These are phyloP conservation scores for Wickerhamomyces sydowiorum DNA, from an alignment of 805 yeast species.

Conservation along the genomic window DNA sequence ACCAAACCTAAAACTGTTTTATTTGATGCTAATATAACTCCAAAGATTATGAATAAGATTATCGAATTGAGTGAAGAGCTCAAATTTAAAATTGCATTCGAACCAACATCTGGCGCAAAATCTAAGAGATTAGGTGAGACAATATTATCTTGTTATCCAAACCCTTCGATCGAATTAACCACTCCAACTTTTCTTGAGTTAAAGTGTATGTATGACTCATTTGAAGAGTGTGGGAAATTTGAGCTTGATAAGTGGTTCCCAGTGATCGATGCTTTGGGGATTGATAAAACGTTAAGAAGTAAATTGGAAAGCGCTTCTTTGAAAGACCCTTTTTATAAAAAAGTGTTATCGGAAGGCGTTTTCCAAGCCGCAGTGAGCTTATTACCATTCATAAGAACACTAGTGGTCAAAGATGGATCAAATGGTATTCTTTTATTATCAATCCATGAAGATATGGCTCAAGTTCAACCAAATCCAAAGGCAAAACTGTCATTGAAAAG, in stretches of 20 bases:
- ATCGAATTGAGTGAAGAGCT: constrained; percentile 19
- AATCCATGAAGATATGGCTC: constrained; percentile 15
- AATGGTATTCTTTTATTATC: constrained; percentile 51
- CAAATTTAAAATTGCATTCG: constrained; percentile 42
- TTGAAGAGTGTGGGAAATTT: constrained; percentile 35
- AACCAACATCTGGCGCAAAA: constrained; percentile 74
- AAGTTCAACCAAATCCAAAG: background rate
- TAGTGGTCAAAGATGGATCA: constrained; percentile 62
- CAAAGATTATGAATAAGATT: constrained; percentile 32
- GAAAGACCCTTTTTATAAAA: constrained; percentile 16
- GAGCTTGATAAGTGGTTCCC: constrained; percentile 72
- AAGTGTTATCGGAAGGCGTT: constrained; percentile 35
- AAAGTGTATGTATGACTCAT: constrained; percentile 43
- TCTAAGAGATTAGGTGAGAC: constrained; percentile 30
- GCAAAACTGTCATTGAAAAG: constrained; percentile 14
- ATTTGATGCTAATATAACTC: constrained; percentile 64
- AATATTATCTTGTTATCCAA: constrained; percentile 16
- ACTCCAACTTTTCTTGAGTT: constrained; percentile 74
- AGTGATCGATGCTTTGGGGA: constrained; percentile 52
- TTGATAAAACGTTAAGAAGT: constrained; percentile 41
- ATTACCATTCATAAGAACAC: constrained; percentile 66
- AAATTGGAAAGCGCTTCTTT: constrained; percentile 32
- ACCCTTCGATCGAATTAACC: constrained; percentile 3
- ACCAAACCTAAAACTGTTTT: constrained; percentile 46
- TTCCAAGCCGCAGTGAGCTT: constrained; percentile 66